A percentile compares a stretch with the other conserved stretches of the same genome.
Evolutionary conservation across 1,284 basidiomycete genomes (phyloP).

Genomic region (Xerocomus minutiporus): DNA sequence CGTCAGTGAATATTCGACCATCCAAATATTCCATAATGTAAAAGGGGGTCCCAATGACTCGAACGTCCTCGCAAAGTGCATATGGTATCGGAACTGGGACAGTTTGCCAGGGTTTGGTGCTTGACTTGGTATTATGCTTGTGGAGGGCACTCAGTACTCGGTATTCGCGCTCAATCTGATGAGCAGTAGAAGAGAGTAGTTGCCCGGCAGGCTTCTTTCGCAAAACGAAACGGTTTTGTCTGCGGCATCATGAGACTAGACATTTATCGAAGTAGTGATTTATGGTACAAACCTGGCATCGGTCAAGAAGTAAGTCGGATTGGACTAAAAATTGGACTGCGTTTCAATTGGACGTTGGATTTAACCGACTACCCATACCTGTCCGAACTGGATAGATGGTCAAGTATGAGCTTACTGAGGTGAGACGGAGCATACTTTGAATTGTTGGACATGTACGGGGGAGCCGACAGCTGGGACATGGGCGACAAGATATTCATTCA

Average conservation of each 20-base stretch:
- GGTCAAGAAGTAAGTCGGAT: slow-evolving; percentile 91
- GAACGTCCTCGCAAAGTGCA: slow-evolving; percentile 73
- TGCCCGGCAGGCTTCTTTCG: slow-evolving; percentile 88
- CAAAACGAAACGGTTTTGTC: slow-evolving; percentile 68
- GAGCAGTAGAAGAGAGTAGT: slow-evolving; percentile 83
- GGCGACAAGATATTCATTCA: slow-evolving; percentile 66
- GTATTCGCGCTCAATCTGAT: slow-evolving; percentile 92
- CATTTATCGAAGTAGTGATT: background rate
- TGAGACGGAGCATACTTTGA: slow-evolving; percentile 59
- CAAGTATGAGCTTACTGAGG: background rate
- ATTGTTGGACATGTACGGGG: slow-evolving; percentile 85
- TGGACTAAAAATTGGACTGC: slow-evolving; percentile 54
- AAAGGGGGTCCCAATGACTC: slow-evolving; percentile 84
- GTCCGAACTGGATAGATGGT: slow-evolving; percentile 59
- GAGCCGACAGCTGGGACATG: slow-evolving; percentile 55
- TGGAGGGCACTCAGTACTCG: slow-evolving; percentile 74
- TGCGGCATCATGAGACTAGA: slow-evolving; percentile 26
- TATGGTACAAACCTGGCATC: slow-evolving; percentile 53
- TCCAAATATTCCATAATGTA: slow-evolving; percentile 95
- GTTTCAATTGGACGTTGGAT: slow-evolving; percentile 2
- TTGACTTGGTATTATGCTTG: slow-evolving; percentile 59
- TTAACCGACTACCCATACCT: slow-evolving; percentile 44
- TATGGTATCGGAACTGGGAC: slow-evolving; percentile 88
- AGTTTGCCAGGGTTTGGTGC: slow-evolving; percentile 45
- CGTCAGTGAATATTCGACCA: slow-evolving; percentile 89